phyloP scores from a whole-genome alignment of 2,329 filamentous ascomycete genomes.

The Penicillium sp. region DNA sequence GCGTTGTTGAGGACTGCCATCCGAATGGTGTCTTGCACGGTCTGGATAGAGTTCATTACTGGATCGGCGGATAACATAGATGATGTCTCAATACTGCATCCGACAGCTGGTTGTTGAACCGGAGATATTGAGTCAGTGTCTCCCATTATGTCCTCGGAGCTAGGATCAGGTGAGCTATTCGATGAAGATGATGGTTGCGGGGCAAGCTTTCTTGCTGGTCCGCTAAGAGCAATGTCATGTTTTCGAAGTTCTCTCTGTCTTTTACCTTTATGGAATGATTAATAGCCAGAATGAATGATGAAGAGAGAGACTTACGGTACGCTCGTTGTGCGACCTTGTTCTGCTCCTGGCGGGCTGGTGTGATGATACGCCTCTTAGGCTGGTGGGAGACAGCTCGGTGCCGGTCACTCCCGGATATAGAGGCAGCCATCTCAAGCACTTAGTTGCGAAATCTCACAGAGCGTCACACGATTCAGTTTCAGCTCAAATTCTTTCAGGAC shows the following conservation, averaged over 20 bases:
- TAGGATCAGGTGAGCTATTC: constrained; percentile 10
- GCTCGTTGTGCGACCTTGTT: constrained; percentile 39
- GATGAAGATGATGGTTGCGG: constrained; percentile 7
- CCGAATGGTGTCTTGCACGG: constrained; percentile 4
- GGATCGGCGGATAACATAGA: constrained; percentile 1
- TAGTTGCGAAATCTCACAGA: neutral
- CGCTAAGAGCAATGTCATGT: neutral
- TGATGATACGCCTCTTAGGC: constrained; percentile 35
- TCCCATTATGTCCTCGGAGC: neutral
- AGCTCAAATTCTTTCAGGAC: neutral
- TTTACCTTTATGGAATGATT: constrained; percentile 4
- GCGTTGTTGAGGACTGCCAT: constrained; percentile 14
- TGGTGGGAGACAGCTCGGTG: neutral
- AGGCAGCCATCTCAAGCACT: neutral
- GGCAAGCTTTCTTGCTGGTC: constrained; percentile 5
- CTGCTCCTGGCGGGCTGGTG: constrained; percentile 40
- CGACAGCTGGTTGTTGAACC: neutral
- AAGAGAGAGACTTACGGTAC: constrained; percentile 31
- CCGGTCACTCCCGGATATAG: neutral
- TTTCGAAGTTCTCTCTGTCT: constrained; percentile 15
- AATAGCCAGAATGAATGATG: neutral
- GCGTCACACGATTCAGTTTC: neutral
- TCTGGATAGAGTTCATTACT: constrained; percentile 10
- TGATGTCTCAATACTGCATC: neutral
- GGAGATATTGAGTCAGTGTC: neutral